A percentile compares a stretch with the other conserved stretches of the same genome.
Conservation (phyloP, 495 filamentous ascomycete species). For the Penicillium longicatenatum region DNA sequence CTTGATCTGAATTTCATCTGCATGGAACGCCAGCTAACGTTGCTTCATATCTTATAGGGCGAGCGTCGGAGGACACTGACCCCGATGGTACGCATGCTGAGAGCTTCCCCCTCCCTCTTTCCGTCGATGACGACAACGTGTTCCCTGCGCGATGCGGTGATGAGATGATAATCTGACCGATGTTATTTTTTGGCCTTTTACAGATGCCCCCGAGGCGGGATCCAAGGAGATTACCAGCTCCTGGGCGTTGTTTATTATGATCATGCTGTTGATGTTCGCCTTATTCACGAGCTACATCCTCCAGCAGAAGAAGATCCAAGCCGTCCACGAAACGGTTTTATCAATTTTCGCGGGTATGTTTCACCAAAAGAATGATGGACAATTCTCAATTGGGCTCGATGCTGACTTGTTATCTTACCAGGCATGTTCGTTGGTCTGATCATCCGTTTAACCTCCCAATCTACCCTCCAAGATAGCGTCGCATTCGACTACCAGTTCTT, state of each 20-base stretch:
- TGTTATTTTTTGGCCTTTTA: conserved; percentile 18
- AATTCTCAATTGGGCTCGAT: not conserved
- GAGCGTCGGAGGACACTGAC: conserved; percentile 46
- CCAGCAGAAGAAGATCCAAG: conserved; percentile 92
- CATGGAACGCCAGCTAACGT: conserved; percentile 20
- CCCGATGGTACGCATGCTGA: conserved; percentile 50
- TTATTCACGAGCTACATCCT: conserved; percentile 97
- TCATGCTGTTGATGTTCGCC: conserved; percentile 86
- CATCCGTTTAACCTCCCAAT: conserved; percentile 74
- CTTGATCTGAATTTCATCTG: not conserved
- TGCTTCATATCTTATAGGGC: conserved; percentile 24
- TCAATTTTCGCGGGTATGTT: conserved; percentile 94
- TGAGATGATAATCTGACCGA: conserved; percentile 17
- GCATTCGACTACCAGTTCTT: conserved; percentile 99
- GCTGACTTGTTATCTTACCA: conserved; percentile 33
- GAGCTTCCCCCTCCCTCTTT: conserved; percentile 12
- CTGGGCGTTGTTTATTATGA: conserved; percentile 96
- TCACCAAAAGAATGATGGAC: not conserved
- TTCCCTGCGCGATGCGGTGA: not conserved
- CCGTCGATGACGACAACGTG: conserved; percentile 3
- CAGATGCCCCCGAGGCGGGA: conserved; percentile 60
- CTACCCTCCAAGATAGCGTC: conserved; percentile 82
- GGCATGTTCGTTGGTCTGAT: conserved; percentile 96
- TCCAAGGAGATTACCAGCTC: conserved; percentile 91
- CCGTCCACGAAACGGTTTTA: conserved; percentile 95